Percentiles rank a stretch among this genome's conserved stretches.
Evolutionary conservation across 805 yeast genomes (phyloP).

Genomic region (Metschnikowia sp.): DNA sequence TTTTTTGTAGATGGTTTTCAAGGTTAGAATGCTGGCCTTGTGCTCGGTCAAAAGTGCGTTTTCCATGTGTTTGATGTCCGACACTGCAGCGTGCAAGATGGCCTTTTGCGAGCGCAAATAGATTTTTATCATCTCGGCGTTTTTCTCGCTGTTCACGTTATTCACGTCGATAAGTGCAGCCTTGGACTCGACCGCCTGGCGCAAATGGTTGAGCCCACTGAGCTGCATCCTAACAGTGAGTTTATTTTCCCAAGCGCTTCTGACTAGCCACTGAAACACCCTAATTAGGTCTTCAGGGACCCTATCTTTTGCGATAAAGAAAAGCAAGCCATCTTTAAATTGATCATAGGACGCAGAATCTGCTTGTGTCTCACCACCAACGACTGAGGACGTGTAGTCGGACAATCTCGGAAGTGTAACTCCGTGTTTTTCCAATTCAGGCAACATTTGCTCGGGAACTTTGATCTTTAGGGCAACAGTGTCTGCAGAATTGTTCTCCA

Average conservation of each 20-base stretch:
- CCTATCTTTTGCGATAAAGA: conserved; percentile 31
- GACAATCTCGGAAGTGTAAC: conserved; percentile 34
- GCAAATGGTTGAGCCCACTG: conserved; percentile 57
- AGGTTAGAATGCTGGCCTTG: conserved; percentile 47
- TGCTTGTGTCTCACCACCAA: conserved; percentile 5
- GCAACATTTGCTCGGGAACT: conserved; percentile 36
- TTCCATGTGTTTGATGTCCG: conserved; percentile 45
- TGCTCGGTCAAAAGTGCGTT: conserved; percentile 40
- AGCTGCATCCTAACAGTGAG: conserved; percentile 53
- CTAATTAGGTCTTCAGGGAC: conserved; percentile 45
- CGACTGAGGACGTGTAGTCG: conserved; percentile 40
- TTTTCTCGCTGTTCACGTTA: conserved; percentile 4
- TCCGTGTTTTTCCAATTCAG: conserved; percentile 32
- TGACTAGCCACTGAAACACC: conserved; percentile 56
- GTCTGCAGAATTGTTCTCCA: conserved; percentile 57
- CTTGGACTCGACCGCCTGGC: conserved; percentile 52
- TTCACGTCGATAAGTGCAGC: conserved; percentile 33
- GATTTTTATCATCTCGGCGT: conserved; percentile 29
- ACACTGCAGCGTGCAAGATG: conserved; percentile 44
- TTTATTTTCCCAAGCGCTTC: conserved; percentile 43
- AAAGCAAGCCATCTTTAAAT: conserved; percentile 35
- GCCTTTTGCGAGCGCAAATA: conserved; percentile 50
- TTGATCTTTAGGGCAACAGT: conserved; percentile 57
- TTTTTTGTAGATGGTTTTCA: conserved; percentile 54
- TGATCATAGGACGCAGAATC: conserved; percentile 9